Evolutionary conservation across 805 yeast species (phyloP).

Genomic region (Zygoascus flipseniorum): DNA sequence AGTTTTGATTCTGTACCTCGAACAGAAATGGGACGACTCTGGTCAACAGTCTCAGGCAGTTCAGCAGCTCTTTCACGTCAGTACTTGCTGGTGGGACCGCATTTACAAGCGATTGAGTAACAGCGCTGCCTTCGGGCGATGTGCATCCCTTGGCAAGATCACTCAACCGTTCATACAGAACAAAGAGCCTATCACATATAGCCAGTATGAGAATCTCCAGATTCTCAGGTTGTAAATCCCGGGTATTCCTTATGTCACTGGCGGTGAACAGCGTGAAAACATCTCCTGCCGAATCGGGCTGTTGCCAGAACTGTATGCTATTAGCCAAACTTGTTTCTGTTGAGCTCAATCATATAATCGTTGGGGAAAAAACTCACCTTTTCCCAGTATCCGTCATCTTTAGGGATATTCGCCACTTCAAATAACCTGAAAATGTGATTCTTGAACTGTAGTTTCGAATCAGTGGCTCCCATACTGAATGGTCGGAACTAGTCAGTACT

Average conservation of each 20-base stretch:
- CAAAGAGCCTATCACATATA: conserved; percentile 29
- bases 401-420: conserved; percentile 25
- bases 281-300: conserved; percentile 47
- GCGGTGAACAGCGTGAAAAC: conserved; percentile 49
- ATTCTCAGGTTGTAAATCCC: conserved; percentile 50
- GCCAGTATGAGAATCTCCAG: conserved; percentile 45
- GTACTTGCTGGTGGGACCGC: conserved; percentile 16
- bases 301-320: conserved; percentile 33
- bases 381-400: conserved; percentile 34
- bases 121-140: not conserved
- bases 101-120: not conserved
- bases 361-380: conserved; percentile 16
- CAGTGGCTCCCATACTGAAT: conserved; percentile 61
- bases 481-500: not conserved
- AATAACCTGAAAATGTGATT: conserved; percentile 49
- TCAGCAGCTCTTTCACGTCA: conserved; percentile 37
- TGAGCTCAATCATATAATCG: too few relatives aligned
- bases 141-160: too few relatives aligned
- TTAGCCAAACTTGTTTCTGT: not conserved
- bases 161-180: conserved; percentile 11
- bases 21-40: conserved; percentile 58
- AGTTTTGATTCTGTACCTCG: conserved; percentile 37
- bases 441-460: conserved; percentile 53
- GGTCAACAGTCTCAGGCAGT: conserved; percentile 57
- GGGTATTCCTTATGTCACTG: conserved; percentile 48